Evolutionary conservation across 192 early-diverging fungal genomes (phyloP).

Genomic region (Globomyces pollinis-pini): DNA sequence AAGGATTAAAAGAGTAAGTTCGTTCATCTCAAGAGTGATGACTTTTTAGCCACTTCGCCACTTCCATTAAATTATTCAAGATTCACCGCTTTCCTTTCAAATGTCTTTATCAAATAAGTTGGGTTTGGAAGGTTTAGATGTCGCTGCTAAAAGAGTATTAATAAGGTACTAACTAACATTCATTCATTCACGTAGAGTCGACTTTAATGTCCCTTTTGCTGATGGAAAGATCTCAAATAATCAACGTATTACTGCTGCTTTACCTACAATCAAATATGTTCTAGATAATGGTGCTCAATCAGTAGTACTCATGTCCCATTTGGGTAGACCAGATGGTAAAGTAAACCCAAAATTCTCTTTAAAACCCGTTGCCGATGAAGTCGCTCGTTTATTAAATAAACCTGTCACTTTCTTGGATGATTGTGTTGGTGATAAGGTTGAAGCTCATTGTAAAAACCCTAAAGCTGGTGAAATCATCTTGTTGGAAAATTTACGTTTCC

Average conservation of each 20-base stretch:
- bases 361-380: conserved; percentile 80
- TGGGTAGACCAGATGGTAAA: conserved; percentile 95
- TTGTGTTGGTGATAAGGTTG: conserved; percentile 87
- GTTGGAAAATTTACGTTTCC: conserved; percentile 96
- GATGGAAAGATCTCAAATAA: conserved; percentile 92
- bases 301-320: conserved; percentile 93
- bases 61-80: not conserved
- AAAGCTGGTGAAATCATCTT: conserved; percentile 69
- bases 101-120: conserved; percentile 3
- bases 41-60: not conserved
- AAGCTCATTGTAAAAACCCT: conserved; percentile 64
- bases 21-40: not conserved
- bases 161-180: conserved; percentile 3
- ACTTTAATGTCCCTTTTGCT: conserved; percentile 99
- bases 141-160: conserved; percentile 13
- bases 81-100: not conserved
- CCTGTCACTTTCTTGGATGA: conserved; percentile 87
- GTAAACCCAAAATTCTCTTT: conserved; percentile 82
- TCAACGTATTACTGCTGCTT: conserved; percentile 87
- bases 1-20: not conserved
- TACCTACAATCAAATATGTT: conserved; percentile 90
- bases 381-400: conserved; percentile 65
- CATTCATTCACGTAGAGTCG: conserved; percentile 65
- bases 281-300: conserved; percentile 79
- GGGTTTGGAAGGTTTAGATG: conserved; percentile 10